These are phyloP conservation scores for Fusarium succisae DNA, from an alignment of 2,329 filamentous ascomycete species.

Conservation along the genomic window DNA sequence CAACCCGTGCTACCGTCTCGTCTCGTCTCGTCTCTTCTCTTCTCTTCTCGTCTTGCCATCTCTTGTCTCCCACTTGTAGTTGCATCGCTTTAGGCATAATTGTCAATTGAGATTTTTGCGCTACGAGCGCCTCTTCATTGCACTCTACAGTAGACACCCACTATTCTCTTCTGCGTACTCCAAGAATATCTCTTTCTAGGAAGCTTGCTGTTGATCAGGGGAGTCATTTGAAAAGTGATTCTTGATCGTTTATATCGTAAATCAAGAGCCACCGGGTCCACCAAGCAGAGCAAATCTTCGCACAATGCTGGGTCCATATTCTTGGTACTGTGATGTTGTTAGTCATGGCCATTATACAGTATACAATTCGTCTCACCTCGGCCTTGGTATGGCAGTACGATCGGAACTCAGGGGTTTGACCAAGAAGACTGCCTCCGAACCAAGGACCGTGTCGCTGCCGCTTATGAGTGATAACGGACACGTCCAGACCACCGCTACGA, in stretches of 20 bases:
- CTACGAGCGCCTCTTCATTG: constrained; percentile 30
- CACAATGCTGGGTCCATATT: constrained; percentile 95
- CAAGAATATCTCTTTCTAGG: not conserved
- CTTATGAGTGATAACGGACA: constrained; percentile 98
- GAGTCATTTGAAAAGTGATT: constrained; percentile 13
- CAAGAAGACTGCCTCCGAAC: constrained; percentile 96
- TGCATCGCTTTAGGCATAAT: constrained; percentile 38
- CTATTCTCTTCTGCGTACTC: not conserved
- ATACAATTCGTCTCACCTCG: constrained; percentile 57
- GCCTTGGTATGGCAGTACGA: constrained; percentile 98
- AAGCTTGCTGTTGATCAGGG: constrained; percentile 2
- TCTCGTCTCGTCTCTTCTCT: constrained; percentile 1
- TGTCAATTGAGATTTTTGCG: constrained; percentile 38
- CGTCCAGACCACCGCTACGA: constrained; percentile 92
- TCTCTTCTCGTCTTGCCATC: not conserved
- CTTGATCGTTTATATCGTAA: constrained; percentile 29
- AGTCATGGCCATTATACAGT: not conserved
- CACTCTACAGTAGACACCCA: constrained; percentile 7
- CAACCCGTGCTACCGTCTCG: constrained; percentile 22
- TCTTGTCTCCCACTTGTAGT: constrained; percentile 22
- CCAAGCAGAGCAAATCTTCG: constrained; percentile 93
- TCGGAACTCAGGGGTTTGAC: constrained; percentile 97
- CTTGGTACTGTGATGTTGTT: constrained; percentile 74
- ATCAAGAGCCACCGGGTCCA: constrained; percentile 83
- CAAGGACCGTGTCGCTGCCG: constrained; percentile 96